phyloP scores from a whole-genome alignment of 148 eudicot genomes.

The Linanthus parryae region DNA sequence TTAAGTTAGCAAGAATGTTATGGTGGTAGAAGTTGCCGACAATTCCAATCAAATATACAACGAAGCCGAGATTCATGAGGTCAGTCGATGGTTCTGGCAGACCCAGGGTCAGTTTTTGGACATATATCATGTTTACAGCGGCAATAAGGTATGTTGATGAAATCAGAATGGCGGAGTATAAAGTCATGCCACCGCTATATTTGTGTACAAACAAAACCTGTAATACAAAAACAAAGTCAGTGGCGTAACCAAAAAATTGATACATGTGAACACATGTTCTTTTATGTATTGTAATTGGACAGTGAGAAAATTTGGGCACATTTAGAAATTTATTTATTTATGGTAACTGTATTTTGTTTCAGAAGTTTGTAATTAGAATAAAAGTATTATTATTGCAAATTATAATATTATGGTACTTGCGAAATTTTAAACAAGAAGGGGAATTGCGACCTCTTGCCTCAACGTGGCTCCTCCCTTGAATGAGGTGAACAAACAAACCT shows the following conservation, averaged over 20 bases:
- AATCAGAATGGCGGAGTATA: slow-evolving; percentile 12
- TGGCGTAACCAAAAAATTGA: not conserved
- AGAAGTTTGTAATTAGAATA: no score
- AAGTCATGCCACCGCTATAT: slow-evolving; percentile 17
- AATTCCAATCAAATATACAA: slow-evolving; percentile 16
- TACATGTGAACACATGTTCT: no score
- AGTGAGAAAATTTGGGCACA: no score
- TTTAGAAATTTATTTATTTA: no score
- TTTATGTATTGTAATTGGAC: not conserved
- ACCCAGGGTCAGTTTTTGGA: slow-evolving; percentile 12
- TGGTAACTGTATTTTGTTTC: no score
- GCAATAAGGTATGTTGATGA: slow-evolving; percentile 11
- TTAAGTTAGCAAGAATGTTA: slow-evolving; percentile 26
- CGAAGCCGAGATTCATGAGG: slow-evolving; percentile 11
- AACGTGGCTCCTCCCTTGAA: no score
- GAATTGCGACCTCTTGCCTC: no score
- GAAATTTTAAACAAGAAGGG: no score
- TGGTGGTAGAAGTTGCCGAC: slow-evolving; percentile 32
- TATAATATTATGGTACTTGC: no score
- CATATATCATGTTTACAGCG: slow-evolving; percentile 10
- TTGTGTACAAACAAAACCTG: slow-evolving; percentile 26
- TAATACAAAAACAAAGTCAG: not conserved
- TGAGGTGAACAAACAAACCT: no score
- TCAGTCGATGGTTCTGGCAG: slow-evolving; percentile 14
- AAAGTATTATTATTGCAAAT: no score